These are phyloP conservation scores for Ceratocystis albifundus DNA, from an alignment of 2,329 filamentous ascomycete species.

Conservation along the genomic window DNA sequence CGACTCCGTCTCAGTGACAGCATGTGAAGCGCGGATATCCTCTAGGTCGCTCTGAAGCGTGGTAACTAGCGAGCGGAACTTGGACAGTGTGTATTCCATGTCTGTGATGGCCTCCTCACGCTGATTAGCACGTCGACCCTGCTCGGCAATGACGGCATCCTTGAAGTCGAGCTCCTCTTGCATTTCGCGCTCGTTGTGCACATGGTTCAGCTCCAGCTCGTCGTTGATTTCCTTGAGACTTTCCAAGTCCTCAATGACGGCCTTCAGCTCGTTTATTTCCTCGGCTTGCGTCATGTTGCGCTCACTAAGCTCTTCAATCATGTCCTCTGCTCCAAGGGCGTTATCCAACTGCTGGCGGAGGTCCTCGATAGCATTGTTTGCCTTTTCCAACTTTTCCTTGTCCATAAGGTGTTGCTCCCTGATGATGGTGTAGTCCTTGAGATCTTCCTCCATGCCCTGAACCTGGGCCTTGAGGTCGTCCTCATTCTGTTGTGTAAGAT, in stretches of 20 bases:
- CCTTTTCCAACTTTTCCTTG: constrained; percentile 60
- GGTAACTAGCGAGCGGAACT: constrained; percentile 80
- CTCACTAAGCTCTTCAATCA: constrained; percentile 84
- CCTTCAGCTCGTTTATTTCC: constrained; percentile 70
- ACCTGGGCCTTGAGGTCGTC: constrained; percentile 65
- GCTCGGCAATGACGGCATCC: constrained; percentile 73
- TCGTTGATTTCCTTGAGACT: constrained; percentile 85
- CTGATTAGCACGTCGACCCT: constrained; percentile 57
- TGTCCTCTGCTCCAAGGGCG: constrained; percentile 76
- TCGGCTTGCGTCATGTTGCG: constrained; percentile 76
- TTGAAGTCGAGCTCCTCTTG: constrained; percentile 87
- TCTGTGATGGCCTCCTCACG: constrained; percentile 75
- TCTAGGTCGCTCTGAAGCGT: constrained; percentile 77
- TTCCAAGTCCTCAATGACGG: constrained; percentile 76
- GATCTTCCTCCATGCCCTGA: constrained; percentile 58
- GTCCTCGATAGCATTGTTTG: constrained; percentile 68
- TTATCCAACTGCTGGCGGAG: constrained; percentile 84
- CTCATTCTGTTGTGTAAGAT: constrained; percentile 78
- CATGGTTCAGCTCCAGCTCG: constrained; percentile 84
- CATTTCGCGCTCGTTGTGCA: constrained; percentile 86
- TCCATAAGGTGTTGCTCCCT: constrained; percentile 59
- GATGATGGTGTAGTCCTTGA: constrained; percentile 53
- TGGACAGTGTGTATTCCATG: constrained; percentile 76
- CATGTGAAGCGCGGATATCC: constrained; percentile 83
- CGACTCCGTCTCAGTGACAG: constrained; percentile 84